Evolutionary conservation across 192 early-diverging fungal species (phyloP), one percentile per base, ranked within the genome.

Genomic region (Diversispora epigaea): DNA sequence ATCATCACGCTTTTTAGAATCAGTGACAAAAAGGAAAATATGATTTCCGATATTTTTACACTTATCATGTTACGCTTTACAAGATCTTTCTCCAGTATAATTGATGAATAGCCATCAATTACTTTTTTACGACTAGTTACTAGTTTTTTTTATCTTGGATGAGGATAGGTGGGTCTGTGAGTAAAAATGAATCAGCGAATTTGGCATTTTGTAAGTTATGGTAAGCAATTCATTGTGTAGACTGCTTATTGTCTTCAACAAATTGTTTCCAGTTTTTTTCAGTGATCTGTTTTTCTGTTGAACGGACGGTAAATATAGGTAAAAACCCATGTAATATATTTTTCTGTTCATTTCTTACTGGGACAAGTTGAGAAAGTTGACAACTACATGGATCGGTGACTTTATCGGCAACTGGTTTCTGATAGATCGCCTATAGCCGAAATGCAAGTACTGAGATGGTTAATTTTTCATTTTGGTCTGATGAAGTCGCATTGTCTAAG

Each of bases 1-100:
- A n/a, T 58, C 57, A 58, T 58, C n/a, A 58, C 3, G 57, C 57
- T 63, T 63, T 63, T 43, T 63, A 32, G 61, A 63, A 63, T 63
- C 25, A 4, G 61, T 63, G 1, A 63, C 61, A 63, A 63, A 64
- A 52, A 46, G 43, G 12, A 67, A 45, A 15, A 47, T 68, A 68
- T 68, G 66, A 11, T 68, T 11, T 52, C 46, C 47, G 15, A 68
- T 11, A 68, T 68, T 68, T 46, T 66, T 40, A 39, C 0, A 40
- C 22, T 66, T 46, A 39, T 66, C n/a, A 58, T 58, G 57, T 25
- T 58, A 17, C n/a, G 9, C 57, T 58, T n/a, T 43, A 11, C 62
- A 64, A 64, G 32, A 40, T 4, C 62, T 40, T 40, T 64, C 39
- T 12, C 2, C 39, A 64, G 40, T 17, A 66, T 66, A 66, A 4